phyloP scores from a whole-genome alignment of 345 rosid genomes.

The Syzygium aqueum region DNA sequence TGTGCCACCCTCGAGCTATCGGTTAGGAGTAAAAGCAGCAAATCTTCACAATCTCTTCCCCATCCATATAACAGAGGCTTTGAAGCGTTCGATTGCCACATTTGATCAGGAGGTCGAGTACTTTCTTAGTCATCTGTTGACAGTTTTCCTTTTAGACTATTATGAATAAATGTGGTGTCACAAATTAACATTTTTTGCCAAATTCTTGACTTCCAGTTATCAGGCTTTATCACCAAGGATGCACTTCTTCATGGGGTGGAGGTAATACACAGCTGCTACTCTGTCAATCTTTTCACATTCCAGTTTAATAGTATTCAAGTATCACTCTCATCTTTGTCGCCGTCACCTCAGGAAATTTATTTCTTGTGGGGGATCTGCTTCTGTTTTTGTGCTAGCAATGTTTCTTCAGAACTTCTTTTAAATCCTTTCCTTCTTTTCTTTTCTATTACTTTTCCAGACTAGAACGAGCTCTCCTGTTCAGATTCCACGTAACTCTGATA shows the following conservation, averaged over 20 bases:
- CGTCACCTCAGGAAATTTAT: neutral
- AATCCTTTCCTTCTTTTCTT: neutral
- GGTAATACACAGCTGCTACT: conserved; percentile 26
- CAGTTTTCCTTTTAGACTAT: neutral
- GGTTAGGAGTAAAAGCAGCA: conserved; percentile 79
- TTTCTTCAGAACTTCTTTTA: neutral
- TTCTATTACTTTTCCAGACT: conserved; percentile 33
- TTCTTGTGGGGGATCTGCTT: neutral
- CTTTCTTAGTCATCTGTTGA: neutral
- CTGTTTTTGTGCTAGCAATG: neutral
- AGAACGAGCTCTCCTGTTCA: conserved; percentile 89
- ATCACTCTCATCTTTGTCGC: neutral
- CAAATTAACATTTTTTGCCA: neutral
- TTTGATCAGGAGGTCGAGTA: conserved; percentile 70
- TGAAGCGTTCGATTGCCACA: conserved; percentile 51
- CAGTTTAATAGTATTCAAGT: neutral
- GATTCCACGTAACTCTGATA: conserved; percentile 56
- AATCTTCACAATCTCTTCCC: conserved; percentile 81
- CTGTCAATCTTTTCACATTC: neutral
- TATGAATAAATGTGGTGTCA: neutral
- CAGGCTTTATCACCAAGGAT: conserved; percentile 76
- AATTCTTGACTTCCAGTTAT: conserved; percentile 46
- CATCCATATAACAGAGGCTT: conserved; percentile 53
- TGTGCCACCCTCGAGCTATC: conserved; percentile 85
- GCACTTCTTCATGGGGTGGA: conserved; percentile 97